A percentile compares a stretch with the other conserved stretches of the same genome.
phyloP scores from a whole-genome alignment of 2,329 filamentous ascomycete genomes.

The Lachnellula willkommii region DNA sequence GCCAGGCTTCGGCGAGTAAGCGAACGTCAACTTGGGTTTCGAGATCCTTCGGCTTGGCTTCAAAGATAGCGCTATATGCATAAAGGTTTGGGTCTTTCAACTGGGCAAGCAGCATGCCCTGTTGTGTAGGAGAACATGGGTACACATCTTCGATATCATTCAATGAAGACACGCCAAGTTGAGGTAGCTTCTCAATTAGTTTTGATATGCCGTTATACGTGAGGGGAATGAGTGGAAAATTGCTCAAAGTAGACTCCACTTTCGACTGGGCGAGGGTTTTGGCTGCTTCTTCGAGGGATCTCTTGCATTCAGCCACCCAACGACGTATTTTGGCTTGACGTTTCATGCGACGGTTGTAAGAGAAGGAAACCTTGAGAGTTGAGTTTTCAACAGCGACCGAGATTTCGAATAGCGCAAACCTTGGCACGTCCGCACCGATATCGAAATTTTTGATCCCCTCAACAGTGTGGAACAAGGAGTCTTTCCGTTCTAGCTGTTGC shows the following conservation, averaged over 20 bases:
- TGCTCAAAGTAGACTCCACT: slow-evolving; percentile 6
- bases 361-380: slow-evolving; percentile 3
- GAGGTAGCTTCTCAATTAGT: slow-evolving; percentile 2
- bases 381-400: slow-evolving; percentile 6
- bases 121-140: slow-evolving; percentile 17
- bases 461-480: slow-evolving; percentile 26
- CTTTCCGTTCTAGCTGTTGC: slow-evolving; percentile 40
- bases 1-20: slow-evolving; percentile 20
- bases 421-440: slow-evolving; percentile 31
- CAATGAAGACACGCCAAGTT: slow-evolving; percentile 3
- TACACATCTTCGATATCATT: slow-evolving; percentile 16
- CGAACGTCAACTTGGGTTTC: slow-evolving; percentile 11
- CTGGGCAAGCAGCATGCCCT: slow-evolving; percentile 15
- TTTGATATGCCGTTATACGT: slow-evolving; percentile 4
- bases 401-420: slow-evolving; percentile 14
- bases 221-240: slow-evolving; percentile 15
- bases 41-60: background rate
- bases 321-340: slow-evolving; percentile 6
- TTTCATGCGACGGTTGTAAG: slow-evolving; percentile 11
- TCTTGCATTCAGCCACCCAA: slow-evolving; percentile 1
- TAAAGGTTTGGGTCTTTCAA: slow-evolving; percentile 5
- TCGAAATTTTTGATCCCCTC: background rate
- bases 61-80: background rate
- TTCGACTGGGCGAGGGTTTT: background rate
- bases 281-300: slow-evolving; percentile 2